Evolutionary conservation across 2,329 filamentous ascomycete genomes (phyloP), one percentile per base, ranked within the genome.

Genomic region (Fusarium kyushuense): DNA sequence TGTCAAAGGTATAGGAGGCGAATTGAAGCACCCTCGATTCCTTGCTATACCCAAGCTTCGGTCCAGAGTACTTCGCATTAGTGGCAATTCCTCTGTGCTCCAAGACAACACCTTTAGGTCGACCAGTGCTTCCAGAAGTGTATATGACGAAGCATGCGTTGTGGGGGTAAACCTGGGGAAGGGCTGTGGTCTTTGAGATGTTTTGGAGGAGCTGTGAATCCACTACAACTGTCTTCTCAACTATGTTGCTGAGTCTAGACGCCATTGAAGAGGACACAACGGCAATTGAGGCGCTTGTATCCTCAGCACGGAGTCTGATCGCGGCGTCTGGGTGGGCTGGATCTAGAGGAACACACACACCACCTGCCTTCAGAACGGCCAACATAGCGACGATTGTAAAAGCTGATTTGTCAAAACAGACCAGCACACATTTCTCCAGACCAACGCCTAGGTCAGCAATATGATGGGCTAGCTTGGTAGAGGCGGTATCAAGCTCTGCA

Each of bases 141-240:
- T 66, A 72, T 7, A 72, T 71, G 16, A 67, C 61, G 23, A 71
- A 72, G 19, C 63, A 65, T 10, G 62, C 65, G 8, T 71, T 71
- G 5, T 40, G 16, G 1, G 67, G 61, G 4, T 35, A 13, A 17
- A 52, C 42, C 2, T 42, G 32, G 0, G 60, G 61, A n/a, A 71
- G 61, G 5, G 2, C 2, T 3, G 10, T 0, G 0, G n/a, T 48
- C 2, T 17, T 36, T 6, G 32, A 12, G 6, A 64, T 54, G 0
- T 7, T 47, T 0, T 56, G 13, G 0, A 74, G 46, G 0, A 72
- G 45, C 3, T 56, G 3, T 3, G 16, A 30, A 5, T 73, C 67
- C 3, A 73, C 51, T 1, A 47, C 38, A 5, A 73, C 48, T 0
- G 33, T 29, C 2, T 59, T 60, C 12, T 47, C 30, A 13, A 52